phyloP scores from a whole-genome alignment of 2,329 filamentous ascomycete genomes.

The Colletotrichum tropicale region DNA sequence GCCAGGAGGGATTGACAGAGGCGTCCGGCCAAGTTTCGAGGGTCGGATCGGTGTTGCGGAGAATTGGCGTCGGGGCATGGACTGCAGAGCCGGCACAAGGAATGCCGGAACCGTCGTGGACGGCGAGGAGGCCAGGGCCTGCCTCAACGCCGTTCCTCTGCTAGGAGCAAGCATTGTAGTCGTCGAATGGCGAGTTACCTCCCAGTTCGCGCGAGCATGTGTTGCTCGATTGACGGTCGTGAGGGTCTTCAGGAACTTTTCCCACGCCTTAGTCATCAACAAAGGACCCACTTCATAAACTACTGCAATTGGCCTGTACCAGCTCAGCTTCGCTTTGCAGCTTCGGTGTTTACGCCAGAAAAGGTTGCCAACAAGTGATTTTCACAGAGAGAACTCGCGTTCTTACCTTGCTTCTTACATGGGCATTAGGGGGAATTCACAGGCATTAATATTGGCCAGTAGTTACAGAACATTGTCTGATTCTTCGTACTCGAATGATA shows the following conservation, averaged over 20 bases:
- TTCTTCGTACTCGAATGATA: slow-evolving; percentile 34
- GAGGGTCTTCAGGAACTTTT: slow-evolving; percentile 28
- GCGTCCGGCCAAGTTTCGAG: slow-evolving; percentile 86
- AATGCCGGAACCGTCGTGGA: slow-evolving; percentile 69
- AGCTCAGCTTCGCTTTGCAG: neutral
- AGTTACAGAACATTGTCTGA: slow-evolving; percentile 24
- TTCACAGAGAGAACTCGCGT: neutral
- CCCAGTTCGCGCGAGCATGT: neutral
- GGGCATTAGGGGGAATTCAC: neutral
- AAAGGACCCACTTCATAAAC: neutral
- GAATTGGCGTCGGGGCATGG: slow-evolving; percentile 61
- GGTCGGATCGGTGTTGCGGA: slow-evolving; percentile 69
- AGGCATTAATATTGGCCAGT: neutral
- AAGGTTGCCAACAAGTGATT: neutral
- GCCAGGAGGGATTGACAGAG: slow-evolving; percentile 81
- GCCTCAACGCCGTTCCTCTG: slow-evolving; percentile 64
- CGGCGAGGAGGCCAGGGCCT: slow-evolving; percentile 54
- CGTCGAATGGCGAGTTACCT: slow-evolving; percentile 33
- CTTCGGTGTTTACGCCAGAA: neutral
- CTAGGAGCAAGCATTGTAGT: slow-evolving; percentile 68
- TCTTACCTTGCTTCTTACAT: neutral
- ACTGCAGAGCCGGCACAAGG: slow-evolving; percentile 73
- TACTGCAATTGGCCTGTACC: neutral
- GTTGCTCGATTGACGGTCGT: neutral
- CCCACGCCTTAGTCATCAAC: slow-evolving; percentile 34